Percentiles rank a stretch among this genome's conserved stretches.
Evolutionary conservation across 305 asterid species (phyloP).

Genomic region (Fraxinus albicans): DNA sequence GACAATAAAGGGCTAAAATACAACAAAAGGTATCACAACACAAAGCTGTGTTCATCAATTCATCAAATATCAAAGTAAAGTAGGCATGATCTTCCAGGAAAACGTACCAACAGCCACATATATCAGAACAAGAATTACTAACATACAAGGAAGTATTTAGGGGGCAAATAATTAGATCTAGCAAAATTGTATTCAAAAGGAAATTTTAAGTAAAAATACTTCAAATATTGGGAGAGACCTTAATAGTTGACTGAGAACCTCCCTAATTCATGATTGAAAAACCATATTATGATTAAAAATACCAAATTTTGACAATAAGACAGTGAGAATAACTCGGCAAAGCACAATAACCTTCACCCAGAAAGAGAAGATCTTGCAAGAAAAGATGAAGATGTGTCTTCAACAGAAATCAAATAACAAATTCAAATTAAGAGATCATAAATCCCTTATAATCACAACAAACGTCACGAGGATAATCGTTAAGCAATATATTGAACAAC

Average conservation of each 20-base stretch:
- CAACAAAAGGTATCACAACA: neutral
- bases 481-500: neutral
- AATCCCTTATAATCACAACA: neutral
- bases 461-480: neutral
- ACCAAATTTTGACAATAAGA: neutral
- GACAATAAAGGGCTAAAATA: neutral
- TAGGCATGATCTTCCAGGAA: neutral
- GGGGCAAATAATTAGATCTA: conserved; percentile 3
- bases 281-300: neutral
- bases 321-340: neutral
- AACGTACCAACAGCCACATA: neutral
- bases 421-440: neutral
- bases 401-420: neutral
- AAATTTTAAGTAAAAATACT: neutral
- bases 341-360: neutral
- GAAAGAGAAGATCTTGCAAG: conserved; percentile 26
- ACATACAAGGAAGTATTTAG: neutral
- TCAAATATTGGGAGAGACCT: neutral
- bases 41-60: neutral
- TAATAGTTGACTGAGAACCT: neutral
- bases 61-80: neutral
- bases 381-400: conserved; percentile 19
- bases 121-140: neutral
- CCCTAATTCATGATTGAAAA: neutral
- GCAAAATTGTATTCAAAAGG: neutral